Conservation (phyloP, 176 grass and related monocot species). For the Otatea glauca region DNA sequence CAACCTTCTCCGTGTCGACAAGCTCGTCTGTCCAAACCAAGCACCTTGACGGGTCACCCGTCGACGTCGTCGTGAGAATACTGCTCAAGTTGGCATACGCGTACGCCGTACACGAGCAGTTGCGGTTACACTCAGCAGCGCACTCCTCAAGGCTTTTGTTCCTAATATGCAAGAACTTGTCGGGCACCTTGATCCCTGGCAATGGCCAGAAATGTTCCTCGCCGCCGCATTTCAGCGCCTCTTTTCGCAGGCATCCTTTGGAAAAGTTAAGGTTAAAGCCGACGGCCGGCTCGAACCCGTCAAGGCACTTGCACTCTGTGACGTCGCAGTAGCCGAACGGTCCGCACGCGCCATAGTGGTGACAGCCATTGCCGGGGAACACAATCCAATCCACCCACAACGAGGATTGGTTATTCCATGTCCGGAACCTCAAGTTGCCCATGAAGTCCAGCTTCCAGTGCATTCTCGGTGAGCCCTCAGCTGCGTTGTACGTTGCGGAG, state of each 20-base stretch:
- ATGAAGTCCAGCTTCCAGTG: no score
- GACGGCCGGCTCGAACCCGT: slow-evolving; percentile 35
- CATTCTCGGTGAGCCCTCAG: no score
- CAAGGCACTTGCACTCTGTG: slow-evolving; percentile 45
- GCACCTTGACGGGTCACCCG: slow-evolving; percentile 30
- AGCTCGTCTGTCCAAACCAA: slow-evolving; percentile 52
- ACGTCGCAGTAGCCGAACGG: slow-evolving; percentile 52
- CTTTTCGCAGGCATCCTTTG: slow-evolving; percentile 38
- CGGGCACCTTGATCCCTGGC: slow-evolving; percentile 40
- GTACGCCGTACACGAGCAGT: slow-evolving; percentile 60
- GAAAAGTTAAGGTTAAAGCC: neutral
- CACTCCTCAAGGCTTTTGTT: slow-evolving; percentile 38
- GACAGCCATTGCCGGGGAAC: slow-evolving; percentile 19
- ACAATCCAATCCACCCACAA: neutral
- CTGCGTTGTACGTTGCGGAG: no score
- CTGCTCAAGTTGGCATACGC: slow-evolving; percentile 13
- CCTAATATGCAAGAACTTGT: neutral
- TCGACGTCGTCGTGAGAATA: no score
- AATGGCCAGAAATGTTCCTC: slow-evolving; percentile 19
- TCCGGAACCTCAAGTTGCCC: neutral
- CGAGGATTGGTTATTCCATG: slow-evolving; percentile 1
- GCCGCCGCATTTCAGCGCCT: slow-evolving; percentile 36
- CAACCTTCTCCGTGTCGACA: slow-evolving; percentile 29
- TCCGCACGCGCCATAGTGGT: slow-evolving; percentile 42
- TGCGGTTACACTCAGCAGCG: slow-evolving; percentile 23